These are phyloP conservation scores for Nepenthes mirabilis DNA, from an alignment of 148 eudicot genomes.

Conservation along the genomic window DNA sequence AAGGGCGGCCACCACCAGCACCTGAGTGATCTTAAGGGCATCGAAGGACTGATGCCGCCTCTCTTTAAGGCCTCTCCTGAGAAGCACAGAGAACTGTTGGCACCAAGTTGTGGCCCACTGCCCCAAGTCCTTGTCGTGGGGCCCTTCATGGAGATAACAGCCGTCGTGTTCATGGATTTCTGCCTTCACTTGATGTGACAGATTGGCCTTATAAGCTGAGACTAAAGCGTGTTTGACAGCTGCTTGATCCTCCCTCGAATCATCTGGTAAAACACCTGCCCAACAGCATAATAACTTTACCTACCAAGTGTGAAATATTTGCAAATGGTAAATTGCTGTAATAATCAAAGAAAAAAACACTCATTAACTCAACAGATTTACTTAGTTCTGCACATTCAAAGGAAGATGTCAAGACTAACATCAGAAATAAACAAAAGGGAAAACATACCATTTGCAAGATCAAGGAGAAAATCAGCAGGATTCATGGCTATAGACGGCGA, in stretches of 20 bases:
- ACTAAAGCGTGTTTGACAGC: constrained; percentile 32
- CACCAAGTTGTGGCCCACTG: constrained; percentile 41
- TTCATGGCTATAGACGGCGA: constrained; percentile 62
- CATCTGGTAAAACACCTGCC: constrained; percentile 39
- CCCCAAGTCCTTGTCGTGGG: constrained; percentile 9
- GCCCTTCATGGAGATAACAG: not conserved
- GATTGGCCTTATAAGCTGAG: constrained; percentile 29
- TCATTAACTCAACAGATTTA: too few relatives aligned
- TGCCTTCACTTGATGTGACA: constrained; percentile 27
- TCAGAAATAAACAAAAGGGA: not conserved
- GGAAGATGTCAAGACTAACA: not conserved
- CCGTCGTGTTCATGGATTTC: constrained; percentile 7
- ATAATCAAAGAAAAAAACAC: too few relatives aligned
- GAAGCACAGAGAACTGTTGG: constrained; percentile 45
- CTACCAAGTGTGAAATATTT: too few relatives aligned
- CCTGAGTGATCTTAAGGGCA: constrained; percentile 30
- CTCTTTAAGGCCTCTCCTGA: constrained; percentile 59
- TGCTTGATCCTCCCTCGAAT: constrained; percentile 22
- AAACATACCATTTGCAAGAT: constrained; percentile 62
- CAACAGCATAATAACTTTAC: too few relatives aligned
- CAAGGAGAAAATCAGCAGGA: constrained; percentile 74
- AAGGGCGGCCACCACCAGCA: constrained; percentile 33
- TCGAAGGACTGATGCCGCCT: constrained; percentile 50
- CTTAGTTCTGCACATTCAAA: not conserved
- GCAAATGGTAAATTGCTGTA: too few relatives aligned